Conservation (phyloP, 2,329 filamentous ascomycete genomes). For the Sporothrix euskadiensis region DNA sequence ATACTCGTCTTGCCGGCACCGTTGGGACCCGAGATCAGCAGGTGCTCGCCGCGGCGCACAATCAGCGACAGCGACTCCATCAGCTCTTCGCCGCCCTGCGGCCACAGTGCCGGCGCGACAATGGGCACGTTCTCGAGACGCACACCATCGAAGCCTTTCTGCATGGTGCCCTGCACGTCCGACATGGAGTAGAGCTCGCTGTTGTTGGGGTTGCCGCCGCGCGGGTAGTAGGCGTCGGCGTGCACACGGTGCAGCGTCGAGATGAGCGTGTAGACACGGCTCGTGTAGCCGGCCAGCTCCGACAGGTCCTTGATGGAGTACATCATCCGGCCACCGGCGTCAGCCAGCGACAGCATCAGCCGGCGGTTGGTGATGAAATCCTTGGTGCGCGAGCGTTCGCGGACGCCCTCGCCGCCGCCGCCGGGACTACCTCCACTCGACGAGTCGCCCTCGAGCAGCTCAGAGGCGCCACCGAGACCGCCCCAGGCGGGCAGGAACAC, state of each 20-base stretch:
- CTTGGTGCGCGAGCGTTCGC: conserved; percentile 88
- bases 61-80: conserved; percentile 87
- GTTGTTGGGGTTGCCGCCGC: conserved; percentile 34
- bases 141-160: conserved; percentile 93
- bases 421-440: background rate
- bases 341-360: conserved; percentile 93
- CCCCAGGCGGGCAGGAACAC: conserved; percentile 95
- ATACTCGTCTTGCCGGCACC: conserved; percentile 93
- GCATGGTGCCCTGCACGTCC: conserved; percentile 89
- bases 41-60: conserved; percentile 85
- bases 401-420: conserved; percentile 48
- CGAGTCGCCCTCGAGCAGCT: conserved; percentile 53
- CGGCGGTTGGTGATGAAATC: conserved; percentile 99
- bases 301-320: conserved; percentile 98
- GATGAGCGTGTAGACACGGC: conserved; percentile 91
- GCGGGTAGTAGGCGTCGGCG: conserved; percentile 75
- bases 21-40: conserved; percentile 92
- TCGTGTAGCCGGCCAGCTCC: conserved; percentile 93
- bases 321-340: conserved; percentile 98
- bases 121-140: conserved; percentile 90
- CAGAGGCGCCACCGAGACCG: conserved; percentile 71
- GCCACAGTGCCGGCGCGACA: conserved; percentile 84
- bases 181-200: conserved; percentile 85
- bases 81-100: conserved; percentile 87
- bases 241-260: conserved; percentile 93